These are phyloP conservation scores for Cichorium intybus DNA, from an alignment of 140 eudicot species.

Conservation along the genomic window DNA sequence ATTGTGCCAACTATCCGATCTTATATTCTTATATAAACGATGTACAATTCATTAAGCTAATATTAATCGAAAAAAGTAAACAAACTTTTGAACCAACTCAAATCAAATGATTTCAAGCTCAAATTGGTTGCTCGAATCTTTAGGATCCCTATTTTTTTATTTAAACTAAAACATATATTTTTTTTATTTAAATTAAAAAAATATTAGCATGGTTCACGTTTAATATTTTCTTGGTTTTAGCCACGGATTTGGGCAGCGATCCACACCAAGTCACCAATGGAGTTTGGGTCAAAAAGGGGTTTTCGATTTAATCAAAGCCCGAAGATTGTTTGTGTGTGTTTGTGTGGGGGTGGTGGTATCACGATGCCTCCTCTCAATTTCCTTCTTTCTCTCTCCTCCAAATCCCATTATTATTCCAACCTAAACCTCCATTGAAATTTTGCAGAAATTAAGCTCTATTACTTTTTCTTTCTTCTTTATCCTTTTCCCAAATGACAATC, in stretches of 20 bases:
- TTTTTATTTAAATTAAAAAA: no score
- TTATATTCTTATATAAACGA: no score
- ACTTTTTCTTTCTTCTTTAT: background rate
- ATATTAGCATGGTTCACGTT: background rate
- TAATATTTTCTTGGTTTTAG: conserved; percentile 1
- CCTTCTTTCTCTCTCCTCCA: conserved; percentile 25
- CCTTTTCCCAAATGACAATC: conserved; percentile 10
- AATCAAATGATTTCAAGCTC: no score
- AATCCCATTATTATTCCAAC: conserved; percentile 20
- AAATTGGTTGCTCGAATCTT: no score
- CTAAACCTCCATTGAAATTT: conserved; percentile 35
- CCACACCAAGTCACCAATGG: conserved; percentile 13
- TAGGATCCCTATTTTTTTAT: no score
- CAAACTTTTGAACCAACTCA: no score
- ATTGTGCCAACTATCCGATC: no score
- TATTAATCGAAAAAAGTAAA: no score
- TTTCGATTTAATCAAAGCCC: conserved; percentile 34
- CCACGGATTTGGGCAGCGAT: conserved; percentile 6
- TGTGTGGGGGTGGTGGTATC: conserved; percentile 16
- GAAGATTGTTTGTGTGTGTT: background rate
- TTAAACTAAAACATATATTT: no score
- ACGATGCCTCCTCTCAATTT: conserved; percentile 33
- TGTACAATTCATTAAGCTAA: no score
- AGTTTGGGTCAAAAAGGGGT: conserved; percentile 26
- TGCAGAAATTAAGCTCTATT: conserved; percentile 13